A percentile compares a stretch with the other conserved stretches of the same genome.
These are phyloP conservation scores for Cyclostephanos invisitatus DNA, from an alignment of 108 stramenopile genomes.

Conservation along the genomic window DNA sequence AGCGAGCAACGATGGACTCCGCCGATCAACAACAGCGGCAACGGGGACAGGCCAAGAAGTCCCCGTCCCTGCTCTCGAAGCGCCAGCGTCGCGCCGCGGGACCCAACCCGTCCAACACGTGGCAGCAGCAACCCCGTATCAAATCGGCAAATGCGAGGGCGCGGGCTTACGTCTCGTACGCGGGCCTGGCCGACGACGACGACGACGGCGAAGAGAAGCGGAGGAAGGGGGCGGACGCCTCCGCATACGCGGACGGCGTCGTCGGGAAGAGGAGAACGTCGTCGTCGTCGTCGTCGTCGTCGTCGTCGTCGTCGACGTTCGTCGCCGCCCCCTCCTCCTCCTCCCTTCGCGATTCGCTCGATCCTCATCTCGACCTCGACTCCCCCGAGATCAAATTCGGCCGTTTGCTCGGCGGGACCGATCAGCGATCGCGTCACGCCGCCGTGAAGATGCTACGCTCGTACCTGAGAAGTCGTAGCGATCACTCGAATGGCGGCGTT, in stretches of 20 bases:
- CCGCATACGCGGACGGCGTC: background rate
- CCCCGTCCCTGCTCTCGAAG: slow-evolving; percentile 58
- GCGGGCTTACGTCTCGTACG: slow-evolving; percentile 70
- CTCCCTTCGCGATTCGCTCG: slow-evolving; percentile 24
- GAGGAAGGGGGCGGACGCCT: background rate
- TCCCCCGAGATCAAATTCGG: slow-evolving; percentile 82
- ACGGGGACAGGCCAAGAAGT: slow-evolving; percentile 17
- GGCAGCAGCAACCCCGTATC: slow-evolving; percentile 88
- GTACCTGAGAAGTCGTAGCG: slow-evolving; percentile 69
- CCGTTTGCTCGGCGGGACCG: slow-evolving; percentile 70
- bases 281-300: background rate
- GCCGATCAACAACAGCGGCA: background rate
- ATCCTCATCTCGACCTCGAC: slow-evolving; percentile 68
- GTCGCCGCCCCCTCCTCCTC: background rate
- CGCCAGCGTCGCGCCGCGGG: slow-evolving; percentile 67
- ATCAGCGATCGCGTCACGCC: slow-evolving; percentile 69
- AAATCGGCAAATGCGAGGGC: slow-evolving; percentile 70
- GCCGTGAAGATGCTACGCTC: slow-evolving; percentile 68
- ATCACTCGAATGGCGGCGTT: slow-evolving; percentile 44
- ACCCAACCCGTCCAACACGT: slow-evolving; percentile 75
- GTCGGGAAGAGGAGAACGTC: background rate
- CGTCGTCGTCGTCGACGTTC: too few relatives aligned
- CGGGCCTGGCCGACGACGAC: slow-evolving; percentile 65
- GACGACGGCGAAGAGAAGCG: slow-evolving; percentile 5
- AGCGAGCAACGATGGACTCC: slow-evolving; percentile 13